Evolutionary conservation across 805 yeast species (phyloP), one percentile per base, ranked within the genome.

Genomic region (Wickerhamomyces alni): DNA sequence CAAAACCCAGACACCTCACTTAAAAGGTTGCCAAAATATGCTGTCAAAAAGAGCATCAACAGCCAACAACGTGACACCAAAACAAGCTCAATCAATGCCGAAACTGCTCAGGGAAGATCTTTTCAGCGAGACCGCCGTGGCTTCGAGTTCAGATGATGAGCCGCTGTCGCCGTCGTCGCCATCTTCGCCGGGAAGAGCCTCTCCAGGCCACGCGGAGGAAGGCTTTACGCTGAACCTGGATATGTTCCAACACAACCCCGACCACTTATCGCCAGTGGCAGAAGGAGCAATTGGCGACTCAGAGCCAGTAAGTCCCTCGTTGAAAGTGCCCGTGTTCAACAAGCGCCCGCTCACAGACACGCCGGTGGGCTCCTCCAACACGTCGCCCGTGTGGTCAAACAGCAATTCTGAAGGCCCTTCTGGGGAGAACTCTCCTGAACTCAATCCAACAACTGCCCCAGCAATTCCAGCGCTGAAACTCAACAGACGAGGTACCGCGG

Each of bases 331-430:
- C 0, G 77, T 66, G 40, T 83, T 83, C 61, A 78, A 82, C 54
- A 79, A 75, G 57, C 65, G 88, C 34, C 93, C 93, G 0, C 62
- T 78, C 38, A 79, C 82, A 32, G 93, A 83, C 52, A 83, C 93
- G 0, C 93, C 93, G 0, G 70, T 80, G 1, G 72, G 72, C 10
- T 77, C 83, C 24, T 65, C 69, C 3, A 64, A 70, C 53, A 63
- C 75, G 1, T 78, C 86, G 1, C 88, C 88, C 0, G 51, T 57
- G 9, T 47, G 50, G 9, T 62, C 69, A 10, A 47, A 45, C 16
- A 45, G 35, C 37, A 46, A 44, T 32, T 49, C 54, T 2, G 54
- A 55, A 7, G 59, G 52, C 2, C 41, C 55, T 2, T 59, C 67
- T 0, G 56, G 61, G 16, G 49, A 50, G 17, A 46, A 54, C 30